These are phyloP conservation scores for Microbotryum lychnidis-dioicae DNA, from an alignment of 1,284 basidiomycete genomes.

Conservation along the genomic window DNA sequence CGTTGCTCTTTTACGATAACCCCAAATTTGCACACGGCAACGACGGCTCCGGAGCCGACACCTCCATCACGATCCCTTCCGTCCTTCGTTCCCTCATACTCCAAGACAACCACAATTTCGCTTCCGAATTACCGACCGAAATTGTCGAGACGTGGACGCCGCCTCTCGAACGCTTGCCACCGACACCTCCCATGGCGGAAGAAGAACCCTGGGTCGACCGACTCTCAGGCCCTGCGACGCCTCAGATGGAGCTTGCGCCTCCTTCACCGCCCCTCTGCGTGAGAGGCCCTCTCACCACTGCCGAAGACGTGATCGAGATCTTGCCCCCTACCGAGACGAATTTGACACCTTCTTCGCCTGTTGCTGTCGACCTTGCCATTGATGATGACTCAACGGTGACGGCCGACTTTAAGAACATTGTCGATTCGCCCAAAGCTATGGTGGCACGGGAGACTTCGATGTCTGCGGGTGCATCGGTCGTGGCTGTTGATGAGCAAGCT, in stretches of 20 bases:
- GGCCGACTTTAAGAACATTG: too few species aligned
- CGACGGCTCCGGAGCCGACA: not conserved
- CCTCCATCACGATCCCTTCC: not conserved
- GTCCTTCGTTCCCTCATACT: not conserved
- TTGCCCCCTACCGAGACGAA: not conserved
- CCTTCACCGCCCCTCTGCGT: too few species aligned
- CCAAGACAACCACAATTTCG: conserved; percentile 21
- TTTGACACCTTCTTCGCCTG: not conserved
- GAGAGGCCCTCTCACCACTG: too few species aligned
- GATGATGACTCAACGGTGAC: not conserved
- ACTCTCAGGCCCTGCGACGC: too few species aligned
- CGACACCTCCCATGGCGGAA: not conserved
- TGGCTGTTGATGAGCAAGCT: not conserved
- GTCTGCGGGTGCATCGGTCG: conserved; percentile 6
- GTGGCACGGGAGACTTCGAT: not conserved
- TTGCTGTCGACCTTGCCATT: not conserved
- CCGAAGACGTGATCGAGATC: not conserved
- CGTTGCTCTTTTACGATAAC: conserved; percentile 22
- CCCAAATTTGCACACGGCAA: too few species aligned
- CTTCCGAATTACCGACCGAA: conserved; percentile 5
- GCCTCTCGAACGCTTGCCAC: not conserved
- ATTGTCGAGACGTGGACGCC: conserved; percentile 10
- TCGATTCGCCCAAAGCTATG: not conserved
- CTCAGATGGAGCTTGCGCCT: too few species aligned
- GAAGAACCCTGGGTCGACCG: too few species aligned